phyloP scores from a whole-genome alignment of 495 filamentous ascomycete genomes.

The Podospora didyma region DNA sequence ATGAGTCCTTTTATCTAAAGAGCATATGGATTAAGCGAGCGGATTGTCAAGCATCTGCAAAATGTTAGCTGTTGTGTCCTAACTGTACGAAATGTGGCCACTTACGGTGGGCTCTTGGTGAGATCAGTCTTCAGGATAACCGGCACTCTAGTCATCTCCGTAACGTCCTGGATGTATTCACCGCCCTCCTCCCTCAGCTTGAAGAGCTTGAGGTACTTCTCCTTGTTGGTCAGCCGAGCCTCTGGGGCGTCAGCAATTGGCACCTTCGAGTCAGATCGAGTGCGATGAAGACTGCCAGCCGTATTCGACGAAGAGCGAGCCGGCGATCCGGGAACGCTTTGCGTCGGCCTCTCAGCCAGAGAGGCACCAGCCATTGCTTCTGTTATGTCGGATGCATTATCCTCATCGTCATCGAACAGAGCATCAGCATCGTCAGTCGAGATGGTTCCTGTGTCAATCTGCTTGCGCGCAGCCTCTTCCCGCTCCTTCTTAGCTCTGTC shows the following conservation, averaged over 20 bases:
- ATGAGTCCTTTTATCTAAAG: slow-evolving; percentile 47
- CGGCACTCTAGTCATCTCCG: slow-evolving; percentile 93
- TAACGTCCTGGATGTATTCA: slow-evolving; percentile 96
- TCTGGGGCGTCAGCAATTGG: slow-evolving; percentile 68
- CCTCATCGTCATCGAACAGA: slow-evolving; percentile 91
- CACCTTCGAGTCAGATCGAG: slow-evolving; percentile 88
- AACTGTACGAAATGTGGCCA: slow-evolving; percentile 22
- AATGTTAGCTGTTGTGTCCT: slow-evolving; percentile 32
- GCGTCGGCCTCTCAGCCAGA: slow-evolving; percentile 79
- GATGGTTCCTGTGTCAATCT: slow-evolving; percentile 89
- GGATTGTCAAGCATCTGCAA: slow-evolving; percentile 88
- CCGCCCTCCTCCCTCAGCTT: slow-evolving; percentile 86
- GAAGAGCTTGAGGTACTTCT: slow-evolving; percentile 91
- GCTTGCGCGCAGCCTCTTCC: slow-evolving; percentile 82
- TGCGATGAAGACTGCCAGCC: slow-evolving; percentile 73
- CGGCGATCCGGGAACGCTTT: slow-evolving; percentile 93
- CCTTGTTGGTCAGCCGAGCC: slow-evolving; percentile 81
- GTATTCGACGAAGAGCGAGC: slow-evolving; percentile 68
- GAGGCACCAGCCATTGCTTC: slow-evolving; percentile 84
- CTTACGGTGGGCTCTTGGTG: slow-evolving; percentile 97
- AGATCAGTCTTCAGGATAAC: slow-evolving; percentile 98
- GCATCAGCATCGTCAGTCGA: slow-evolving; percentile 87
- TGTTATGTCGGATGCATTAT: slow-evolving; percentile 78
- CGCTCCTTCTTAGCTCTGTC: slow-evolving; percentile 73
- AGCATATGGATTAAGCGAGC: slow-evolving; percentile 94